phyloP scores from a whole-genome alignment of 1,284 basidiomycete genomes.

The Somion occarium region DNA sequence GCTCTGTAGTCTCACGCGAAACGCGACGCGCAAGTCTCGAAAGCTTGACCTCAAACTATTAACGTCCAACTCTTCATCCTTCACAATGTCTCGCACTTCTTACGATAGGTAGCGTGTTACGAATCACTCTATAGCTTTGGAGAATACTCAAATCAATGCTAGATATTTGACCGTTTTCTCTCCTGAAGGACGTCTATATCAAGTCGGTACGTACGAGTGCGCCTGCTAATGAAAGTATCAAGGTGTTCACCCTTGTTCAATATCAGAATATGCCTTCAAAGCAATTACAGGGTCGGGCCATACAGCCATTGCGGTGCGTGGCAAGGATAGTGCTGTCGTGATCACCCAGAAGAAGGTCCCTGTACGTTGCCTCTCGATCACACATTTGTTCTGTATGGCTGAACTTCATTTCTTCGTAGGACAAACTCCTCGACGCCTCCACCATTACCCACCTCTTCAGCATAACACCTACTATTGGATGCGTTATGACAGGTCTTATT shows the following conservation, averaged over 20 bases:
- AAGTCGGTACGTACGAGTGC: conserved; percentile 83
- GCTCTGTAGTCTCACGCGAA: background rate
- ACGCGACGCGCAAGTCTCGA: background rate
- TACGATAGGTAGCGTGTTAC: conserved; percentile 58
- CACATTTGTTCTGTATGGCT: background rate
- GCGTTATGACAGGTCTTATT: conserved; percentile 94
- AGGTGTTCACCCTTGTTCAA: conserved; percentile 3
- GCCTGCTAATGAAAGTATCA: background rate
- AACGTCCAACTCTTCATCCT: conserved; percentile 6
- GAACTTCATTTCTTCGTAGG: conserved; percentile 43
- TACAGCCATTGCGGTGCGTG: conserved; percentile 89
- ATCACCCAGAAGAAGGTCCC: conserved; percentile 99
- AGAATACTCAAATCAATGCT: too few species aligned
- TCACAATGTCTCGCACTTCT: conserved; percentile 77
- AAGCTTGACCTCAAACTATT: too few species aligned
- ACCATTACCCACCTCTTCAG: conserved; percentile 96
- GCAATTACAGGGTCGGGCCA: conserved; percentile 96
- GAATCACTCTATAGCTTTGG: too few species aligned
- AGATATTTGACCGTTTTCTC: conserved; percentile 93
- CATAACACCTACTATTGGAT: conserved; percentile 95
- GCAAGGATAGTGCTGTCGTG: conserved; percentile 92
- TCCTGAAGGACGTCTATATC: conserved; percentile 90
- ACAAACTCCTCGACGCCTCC: conserved; percentile 95
- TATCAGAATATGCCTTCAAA: conserved; percentile 97
- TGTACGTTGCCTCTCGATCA: conserved; percentile 42